Evolutionary conservation across 768 basidiomycete genomes (phyloP).

Genomic region (Paxillus rubicundulus): DNA sequence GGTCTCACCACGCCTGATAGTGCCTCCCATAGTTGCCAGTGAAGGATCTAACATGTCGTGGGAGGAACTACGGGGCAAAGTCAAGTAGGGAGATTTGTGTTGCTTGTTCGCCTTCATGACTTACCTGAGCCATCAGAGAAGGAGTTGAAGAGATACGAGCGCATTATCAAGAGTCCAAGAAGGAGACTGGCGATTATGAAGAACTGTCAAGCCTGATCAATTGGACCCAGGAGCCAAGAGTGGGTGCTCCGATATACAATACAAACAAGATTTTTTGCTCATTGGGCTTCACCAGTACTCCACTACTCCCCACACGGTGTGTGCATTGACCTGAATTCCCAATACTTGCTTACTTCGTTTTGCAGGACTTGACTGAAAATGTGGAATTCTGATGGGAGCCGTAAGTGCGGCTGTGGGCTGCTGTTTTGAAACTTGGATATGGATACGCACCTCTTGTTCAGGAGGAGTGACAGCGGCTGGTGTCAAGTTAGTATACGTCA

Average conservation of each 20-base stretch:
- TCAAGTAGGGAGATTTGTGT: slow-evolving; percentile 11
- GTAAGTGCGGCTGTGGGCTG: no score
- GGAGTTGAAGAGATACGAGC: slow-evolving; percentile 12
- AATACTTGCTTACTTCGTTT: neutral
- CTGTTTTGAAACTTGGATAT: no score
- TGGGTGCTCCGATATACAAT: slow-evolving; percentile 9
- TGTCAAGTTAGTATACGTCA: no score
- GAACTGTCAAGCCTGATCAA: neutral
- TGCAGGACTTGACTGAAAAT: slow-evolving; percentile 11
- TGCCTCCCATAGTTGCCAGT: neutral
- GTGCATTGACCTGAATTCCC: neutral
- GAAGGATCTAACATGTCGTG: slow-evolving; percentile 15
- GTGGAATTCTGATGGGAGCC: slow-evolving; percentile 8
- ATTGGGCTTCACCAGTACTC: slow-evolving; percentile 4
- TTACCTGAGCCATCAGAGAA: slow-evolving; percentile 4
- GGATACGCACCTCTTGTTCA: no score
- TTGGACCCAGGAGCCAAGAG: slow-evolving; percentile 18
- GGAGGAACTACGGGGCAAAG: slow-evolving; percentile 15
- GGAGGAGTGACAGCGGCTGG: no score
- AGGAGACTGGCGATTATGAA: neutral
- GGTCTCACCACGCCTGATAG: neutral
- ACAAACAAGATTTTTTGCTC: neutral
- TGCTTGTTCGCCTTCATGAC: neutral
- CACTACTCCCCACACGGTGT: slow-evolving; percentile 12
- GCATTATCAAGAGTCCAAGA: slow-evolving; percentile 7